These are phyloP conservation scores for Nemophila menziesii DNA, from an alignment of 257 asterid genomes.

Conservation along the genomic window DNA sequence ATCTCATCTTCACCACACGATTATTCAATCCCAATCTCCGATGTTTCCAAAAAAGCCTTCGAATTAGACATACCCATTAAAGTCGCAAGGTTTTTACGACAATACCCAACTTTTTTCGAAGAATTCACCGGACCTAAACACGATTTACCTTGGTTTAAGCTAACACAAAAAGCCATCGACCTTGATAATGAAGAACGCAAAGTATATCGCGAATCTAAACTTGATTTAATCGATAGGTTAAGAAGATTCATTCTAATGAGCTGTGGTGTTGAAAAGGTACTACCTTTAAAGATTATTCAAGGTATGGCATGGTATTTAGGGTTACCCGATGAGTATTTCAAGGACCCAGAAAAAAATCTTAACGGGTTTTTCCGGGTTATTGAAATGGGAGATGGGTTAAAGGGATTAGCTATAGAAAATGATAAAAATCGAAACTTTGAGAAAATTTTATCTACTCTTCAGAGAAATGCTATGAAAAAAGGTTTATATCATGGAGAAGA, in stretches of 20 bases:
- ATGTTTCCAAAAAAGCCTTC: slow-evolving; percentile 48
- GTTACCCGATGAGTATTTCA: slow-evolving; percentile 51
- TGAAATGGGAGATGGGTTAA: slow-evolving; percentile 63
- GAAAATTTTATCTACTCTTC: slow-evolving; percentile 35
- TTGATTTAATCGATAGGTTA: slow-evolving; percentile 49
- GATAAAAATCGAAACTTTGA: slow-evolving; percentile 18
- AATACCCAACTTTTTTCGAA: slow-evolving; percentile 76
- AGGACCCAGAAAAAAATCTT: slow-evolving; percentile 36
- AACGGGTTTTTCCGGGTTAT: slow-evolving; percentile 34
- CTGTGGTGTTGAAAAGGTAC: slow-evolving; percentile 30
- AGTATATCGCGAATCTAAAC: slow-evolving; percentile 35
- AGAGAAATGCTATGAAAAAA: slow-evolving; percentile 44
- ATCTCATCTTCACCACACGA: slow-evolving; percentile 55
- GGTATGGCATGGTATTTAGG: slow-evolving; percentile 73
- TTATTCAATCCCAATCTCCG: slow-evolving; percentile 54
- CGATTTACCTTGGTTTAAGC: slow-evolving; percentile 74
- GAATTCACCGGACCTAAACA: slow-evolving; percentile 65
- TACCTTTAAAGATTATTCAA: slow-evolving; percentile 63
- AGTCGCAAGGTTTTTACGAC: slow-evolving; percentile 66
- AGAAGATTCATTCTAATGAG: slow-evolving; percentile 67
- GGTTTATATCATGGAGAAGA: slow-evolving; percentile 41
- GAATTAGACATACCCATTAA: slow-evolving; percentile 42
- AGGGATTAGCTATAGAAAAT: slow-evolving; percentile 44
- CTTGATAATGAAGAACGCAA: slow-evolving; percentile 57
- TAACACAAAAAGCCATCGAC: slow-evolving; percentile 51